Evolutionary conservation across 345 rosid genomes (phyloP).

Genomic region (Excoecaria agallocha): DNA sequence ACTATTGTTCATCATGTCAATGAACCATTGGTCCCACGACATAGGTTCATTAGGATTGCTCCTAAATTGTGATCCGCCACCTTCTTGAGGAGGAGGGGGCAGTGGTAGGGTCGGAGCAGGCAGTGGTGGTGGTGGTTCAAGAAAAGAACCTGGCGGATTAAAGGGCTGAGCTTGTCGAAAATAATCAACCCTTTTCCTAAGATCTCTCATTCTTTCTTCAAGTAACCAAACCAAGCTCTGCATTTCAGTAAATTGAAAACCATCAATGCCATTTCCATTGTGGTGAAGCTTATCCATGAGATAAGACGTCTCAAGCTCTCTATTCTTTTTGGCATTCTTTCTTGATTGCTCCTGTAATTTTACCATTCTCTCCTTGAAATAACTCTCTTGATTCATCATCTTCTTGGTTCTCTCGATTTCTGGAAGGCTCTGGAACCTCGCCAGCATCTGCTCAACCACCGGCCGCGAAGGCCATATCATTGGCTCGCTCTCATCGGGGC

Average conservation of each 20-base stretch:
- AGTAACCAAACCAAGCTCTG: constrained; percentile 20
- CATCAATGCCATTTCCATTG: constrained; percentile 10
- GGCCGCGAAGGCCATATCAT: constrained; percentile 35
- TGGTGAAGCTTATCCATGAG: constrained; percentile 26
- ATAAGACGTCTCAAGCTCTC: constrained; percentile 14
- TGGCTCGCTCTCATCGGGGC: constrained; percentile 40
- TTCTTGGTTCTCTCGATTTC: constrained; percentile 32
- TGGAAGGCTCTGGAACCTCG: constrained; percentile 22
- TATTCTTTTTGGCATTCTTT: constrained; percentile 21
- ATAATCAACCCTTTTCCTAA: constrained; percentile 14
- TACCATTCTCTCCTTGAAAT: constrained; percentile 24
- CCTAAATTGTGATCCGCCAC: neutral
- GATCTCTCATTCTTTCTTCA: constrained; percentile 27
- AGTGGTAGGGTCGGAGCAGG: neutral
- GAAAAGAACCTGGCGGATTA: neutral
- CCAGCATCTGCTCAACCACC: constrained; percentile 12
- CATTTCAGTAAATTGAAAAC: constrained; percentile 7
- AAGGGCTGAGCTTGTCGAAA: constrained; percentile 16
- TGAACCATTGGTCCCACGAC: constrained; percentile 18
- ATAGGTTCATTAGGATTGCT: neutral
- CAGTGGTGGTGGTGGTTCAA: neutral
- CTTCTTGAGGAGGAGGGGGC: neutral
- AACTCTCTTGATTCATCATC: constrained; percentile 34
- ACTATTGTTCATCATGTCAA: constrained; percentile 2
- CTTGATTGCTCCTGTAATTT: constrained; percentile 23